phyloP scores from a whole-genome alignment of 108 stramenopile genomes.

The Skeletonema menzelii region DNA sequence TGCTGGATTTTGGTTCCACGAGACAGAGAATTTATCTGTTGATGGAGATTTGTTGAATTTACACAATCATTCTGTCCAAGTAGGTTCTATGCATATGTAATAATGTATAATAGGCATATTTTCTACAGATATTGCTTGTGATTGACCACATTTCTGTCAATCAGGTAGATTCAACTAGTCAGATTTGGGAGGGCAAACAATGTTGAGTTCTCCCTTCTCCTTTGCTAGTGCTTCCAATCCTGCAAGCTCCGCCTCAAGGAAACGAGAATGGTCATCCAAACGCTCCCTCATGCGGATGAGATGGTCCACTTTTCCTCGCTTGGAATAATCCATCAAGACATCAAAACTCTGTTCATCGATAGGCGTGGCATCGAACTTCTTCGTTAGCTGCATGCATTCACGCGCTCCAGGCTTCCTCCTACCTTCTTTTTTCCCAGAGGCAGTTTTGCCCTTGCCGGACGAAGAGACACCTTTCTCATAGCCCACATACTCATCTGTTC shows the following conservation, averaged over 20 bases:
- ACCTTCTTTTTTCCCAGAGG: constrained; percentile 38
- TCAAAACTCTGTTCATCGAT: constrained; percentile 79
- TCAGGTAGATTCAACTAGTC: background rate
- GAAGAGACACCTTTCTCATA: constrained; percentile 22
- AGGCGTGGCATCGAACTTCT: constrained; percentile 63
- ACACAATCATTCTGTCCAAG: constrained; percentile 15
- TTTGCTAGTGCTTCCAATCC: constrained; percentile 71
- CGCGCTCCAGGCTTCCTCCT: constrained; percentile 88
- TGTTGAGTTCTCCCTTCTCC: constrained; percentile 57
- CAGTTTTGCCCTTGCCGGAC: constrained; percentile 19
- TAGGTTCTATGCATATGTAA: background rate
- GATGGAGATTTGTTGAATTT: constrained; percentile 42
- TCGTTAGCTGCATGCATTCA: constrained; percentile 87
- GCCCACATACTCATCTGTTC: constrained; percentile 16
- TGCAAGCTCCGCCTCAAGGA: constrained; percentile 79
- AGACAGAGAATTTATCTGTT: constrained; percentile 69
- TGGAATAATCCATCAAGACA: constrained; percentile 80
- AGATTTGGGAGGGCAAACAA: background rate
- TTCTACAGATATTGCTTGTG: background rate
- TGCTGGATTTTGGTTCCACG: constrained; percentile 87
- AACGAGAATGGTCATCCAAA: constrained; percentile 80
- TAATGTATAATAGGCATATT: background rate
- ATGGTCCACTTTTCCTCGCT: constrained; percentile 86
- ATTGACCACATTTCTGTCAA: background rate
- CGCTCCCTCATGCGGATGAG: constrained; percentile 89